phyloP scores from a whole-genome alignment of 2,329 filamentous ascomycete genomes.

The Metarhizium album region DNA sequence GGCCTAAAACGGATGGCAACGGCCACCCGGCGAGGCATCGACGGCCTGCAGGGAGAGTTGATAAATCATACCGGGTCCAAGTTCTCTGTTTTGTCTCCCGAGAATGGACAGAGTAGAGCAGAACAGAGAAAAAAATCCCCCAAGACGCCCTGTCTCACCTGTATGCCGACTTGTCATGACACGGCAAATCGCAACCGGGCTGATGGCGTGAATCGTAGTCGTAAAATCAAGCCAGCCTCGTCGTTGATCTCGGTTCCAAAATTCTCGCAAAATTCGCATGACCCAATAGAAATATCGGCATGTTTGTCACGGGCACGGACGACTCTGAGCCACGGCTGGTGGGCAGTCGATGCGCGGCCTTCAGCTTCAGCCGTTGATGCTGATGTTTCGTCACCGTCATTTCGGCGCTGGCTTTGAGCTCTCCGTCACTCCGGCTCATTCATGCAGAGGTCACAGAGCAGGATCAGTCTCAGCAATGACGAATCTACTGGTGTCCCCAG shows the following conservation, averaged over 20 bases:
- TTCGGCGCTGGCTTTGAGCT: not conserved
- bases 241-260: not conserved
- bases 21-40: not conserved
- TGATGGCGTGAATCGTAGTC: not conserved
- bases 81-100: not conserved
- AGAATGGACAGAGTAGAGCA: too few species aligned
- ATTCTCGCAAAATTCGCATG: not conserved
- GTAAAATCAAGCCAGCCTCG: not conserved
- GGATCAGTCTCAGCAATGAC: too few species aligned
- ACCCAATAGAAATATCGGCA: not conserved
- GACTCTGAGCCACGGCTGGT: not conserved
- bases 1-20: not conserved
- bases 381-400: not conserved
- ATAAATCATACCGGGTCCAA: not conserved
- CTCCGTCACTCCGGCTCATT: not conserved
- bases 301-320: not conserved
- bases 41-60: not conserved
- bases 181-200: not conserved
- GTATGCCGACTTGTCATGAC: not conserved
- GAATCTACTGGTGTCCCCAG: too few species aligned
- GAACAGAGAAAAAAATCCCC: too few species aligned
- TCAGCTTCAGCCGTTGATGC: not conserved
- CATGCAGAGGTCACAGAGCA: not conserved
- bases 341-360: not conserved
- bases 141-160: not conserved